phyloP scores from a whole-genome alignment of 306 rosid species.

The Citrullus amarus region DNA sequence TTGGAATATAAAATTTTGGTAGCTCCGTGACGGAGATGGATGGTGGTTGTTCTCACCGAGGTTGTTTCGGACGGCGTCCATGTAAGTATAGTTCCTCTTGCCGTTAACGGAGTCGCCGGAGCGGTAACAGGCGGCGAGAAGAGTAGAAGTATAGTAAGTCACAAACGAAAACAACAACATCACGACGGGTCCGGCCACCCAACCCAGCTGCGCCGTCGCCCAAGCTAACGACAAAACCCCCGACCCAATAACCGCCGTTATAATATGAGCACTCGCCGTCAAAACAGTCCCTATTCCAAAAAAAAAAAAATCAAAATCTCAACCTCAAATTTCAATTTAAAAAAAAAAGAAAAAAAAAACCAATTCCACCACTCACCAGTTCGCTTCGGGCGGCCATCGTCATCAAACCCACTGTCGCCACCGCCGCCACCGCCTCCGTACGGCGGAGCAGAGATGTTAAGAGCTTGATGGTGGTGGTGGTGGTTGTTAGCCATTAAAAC shows the following conservation, averaged over 20 bases:
- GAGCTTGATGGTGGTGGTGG: constrained; percentile 4
- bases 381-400: constrained; percentile 13
- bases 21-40: not conserved
- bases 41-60: constrained; percentile 4
- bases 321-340: too few species aligned
- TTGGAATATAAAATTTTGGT: not conserved
- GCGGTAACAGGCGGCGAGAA: constrained; percentile 15
- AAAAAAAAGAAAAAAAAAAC: not conserved
- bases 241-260: constrained; percentile 16
- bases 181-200: constrained; percentile 11
- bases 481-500: not conserved
- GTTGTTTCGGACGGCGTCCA: constrained; percentile 8
- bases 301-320: not conserved
- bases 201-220: constrained; percentile 18
- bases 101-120: constrained; percentile 7
- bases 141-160: constrained; percentile 15
- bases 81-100: constrained; percentile 14
- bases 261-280: constrained; percentile 19
- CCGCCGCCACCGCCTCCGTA: not conserved
- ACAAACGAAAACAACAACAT: constrained; percentile 14
- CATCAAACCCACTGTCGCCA: not conserved
- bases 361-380: not conserved
- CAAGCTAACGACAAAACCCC: constrained; percentile 16
- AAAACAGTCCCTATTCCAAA: not conserved
- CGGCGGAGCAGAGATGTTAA: not conserved